Percentiles rank a stretch among this genome's conserved stretches.
Evolutionary conservation across 1,139 yeast genomes (phyloP).

Genomic region (Geotrichum citri-aurantii): DNA sequence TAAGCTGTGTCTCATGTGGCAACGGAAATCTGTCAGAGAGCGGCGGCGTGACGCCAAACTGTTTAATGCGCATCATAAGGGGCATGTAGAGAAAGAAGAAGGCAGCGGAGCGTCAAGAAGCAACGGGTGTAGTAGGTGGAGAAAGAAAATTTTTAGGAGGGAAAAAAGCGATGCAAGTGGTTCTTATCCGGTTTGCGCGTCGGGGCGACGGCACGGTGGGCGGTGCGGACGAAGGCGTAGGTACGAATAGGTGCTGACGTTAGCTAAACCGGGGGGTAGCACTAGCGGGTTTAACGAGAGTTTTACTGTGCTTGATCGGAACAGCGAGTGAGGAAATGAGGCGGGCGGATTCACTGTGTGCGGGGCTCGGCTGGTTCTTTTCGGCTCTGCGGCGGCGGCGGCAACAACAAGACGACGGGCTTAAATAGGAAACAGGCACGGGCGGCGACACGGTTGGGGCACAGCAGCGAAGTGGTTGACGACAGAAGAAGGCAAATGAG

Average conservation of each 20-base stretch:
- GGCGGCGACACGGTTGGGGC: neutral
- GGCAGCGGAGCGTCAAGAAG: neutral
- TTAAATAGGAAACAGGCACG: neutral
- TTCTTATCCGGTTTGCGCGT: neutral
- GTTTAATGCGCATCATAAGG: neutral
- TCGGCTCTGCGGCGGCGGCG: neutral
- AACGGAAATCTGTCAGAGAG: conserved; percentile 79
- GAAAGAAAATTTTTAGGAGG: neutral
- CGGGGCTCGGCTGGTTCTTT: neutral
- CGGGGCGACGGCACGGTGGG: neutral
- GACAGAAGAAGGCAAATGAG: neutral
- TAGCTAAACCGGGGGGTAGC: neutral
- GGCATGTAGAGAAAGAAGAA: neutral
- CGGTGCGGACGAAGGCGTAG: neutral
- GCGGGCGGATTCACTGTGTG: neutral
- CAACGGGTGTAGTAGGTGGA: neutral
- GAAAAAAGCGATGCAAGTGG: neutral
- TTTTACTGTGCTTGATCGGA: neutral
- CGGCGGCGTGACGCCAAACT: conserved; percentile 81
- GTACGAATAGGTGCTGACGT: neutral
- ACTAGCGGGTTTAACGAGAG: neutral
- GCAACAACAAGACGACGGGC: neutral
- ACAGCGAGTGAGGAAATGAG: neutral
- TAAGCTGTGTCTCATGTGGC: conserved; percentile 64
- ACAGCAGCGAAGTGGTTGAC: neutral